Base-by-base conservation (phyloP, 352 stramenopile species). In the Phytophthora syringae region DNA sequence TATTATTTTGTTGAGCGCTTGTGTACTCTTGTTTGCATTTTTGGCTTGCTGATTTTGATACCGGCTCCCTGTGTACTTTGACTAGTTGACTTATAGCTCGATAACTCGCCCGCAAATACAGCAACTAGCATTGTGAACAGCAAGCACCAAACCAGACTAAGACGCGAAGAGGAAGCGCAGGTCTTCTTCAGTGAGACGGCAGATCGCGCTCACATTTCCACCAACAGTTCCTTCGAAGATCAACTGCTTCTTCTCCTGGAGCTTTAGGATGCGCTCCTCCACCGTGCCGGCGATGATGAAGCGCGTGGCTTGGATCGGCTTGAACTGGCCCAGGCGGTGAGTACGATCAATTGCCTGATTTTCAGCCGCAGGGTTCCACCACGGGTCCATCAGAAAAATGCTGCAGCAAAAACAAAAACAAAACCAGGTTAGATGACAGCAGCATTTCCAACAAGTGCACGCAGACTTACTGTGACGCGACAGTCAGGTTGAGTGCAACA, bases 221-320 rank as follows among this genome's bases (percentile, higher is more conserved):
- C 98, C 98, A 12, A 99, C 97, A 0, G 98, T 99, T 30, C 97
- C 97, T 85, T 99, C 97, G 70, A 99, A 99, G 25, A 99, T 98
- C 40, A 99, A 77, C 36, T 89, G 77, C 68, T 96, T 96, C 71
- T 96, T 96, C 60, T 97, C 84, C 57, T 97, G 91, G 10, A 99
- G 84, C 68, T 99, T 97, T 5, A 99, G 71, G 52, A 99, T 99
- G 24, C 97, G 90, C 71, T 99, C 97, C 77, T 99, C 98, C 52
- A 98, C 94, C 4, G 95, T 99, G 54, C 98, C 97, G 47, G 98
- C 93, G 45, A 98, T 98, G 70, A 99, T 98, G 67, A 99, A 99
- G 24, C 97, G 87, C 36, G 98, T 97, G 12, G 97, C 98, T 54
- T 97, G 80, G 71, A 99, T 98, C 2, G 97, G 92, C 49, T 98